Evolutionary conservation across 495 filamentous ascomycete genomes (phyloP).

Genomic region (Xylaria grammica): DNA sequence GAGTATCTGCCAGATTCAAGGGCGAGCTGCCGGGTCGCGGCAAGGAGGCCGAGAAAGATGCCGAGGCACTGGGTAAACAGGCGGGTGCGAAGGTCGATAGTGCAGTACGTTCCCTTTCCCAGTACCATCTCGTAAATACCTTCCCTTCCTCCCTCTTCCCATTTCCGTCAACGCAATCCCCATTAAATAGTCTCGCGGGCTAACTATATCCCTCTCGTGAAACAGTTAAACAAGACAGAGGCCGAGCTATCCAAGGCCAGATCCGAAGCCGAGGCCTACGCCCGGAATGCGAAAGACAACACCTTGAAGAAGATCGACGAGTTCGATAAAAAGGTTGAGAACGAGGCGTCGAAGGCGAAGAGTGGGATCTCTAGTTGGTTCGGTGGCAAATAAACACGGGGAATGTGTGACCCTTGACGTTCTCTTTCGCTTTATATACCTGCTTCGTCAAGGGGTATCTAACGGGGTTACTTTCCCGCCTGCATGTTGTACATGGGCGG

Average conservation of each 20-base stretch:
- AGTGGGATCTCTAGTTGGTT: constrained; percentile 81
- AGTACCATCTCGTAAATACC: background rate
- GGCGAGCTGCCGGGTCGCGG: constrained; percentile 55
- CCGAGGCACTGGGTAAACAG: constrained; percentile 46
- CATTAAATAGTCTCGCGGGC: background rate
- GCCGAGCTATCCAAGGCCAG: constrained; percentile 61
- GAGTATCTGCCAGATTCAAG: constrained; percentile 68
- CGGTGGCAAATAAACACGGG: constrained; percentile 61
- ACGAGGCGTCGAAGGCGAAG: constrained; percentile 79
- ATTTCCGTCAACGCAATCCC: background rate
- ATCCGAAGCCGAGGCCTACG: constrained; percentile 62
- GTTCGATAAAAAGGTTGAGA: constrained; percentile 76
- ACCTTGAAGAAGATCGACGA: constrained; percentile 74
- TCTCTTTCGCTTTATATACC: background rate
- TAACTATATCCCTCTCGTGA: constrained; percentile 20
- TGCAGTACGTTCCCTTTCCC: constrained; percentile 40
- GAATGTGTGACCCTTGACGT: background rate
- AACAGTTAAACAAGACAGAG: constrained; percentile 66
- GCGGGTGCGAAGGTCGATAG: constrained; percentile 53
- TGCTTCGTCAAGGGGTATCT: background rate
- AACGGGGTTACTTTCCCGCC: background rate
- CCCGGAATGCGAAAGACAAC: constrained; percentile 61
- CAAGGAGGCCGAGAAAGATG: constrained; percentile 46
- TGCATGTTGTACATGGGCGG: background rate
- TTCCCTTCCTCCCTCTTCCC: constrained; percentile 13